phyloP scores from a whole-genome alignment of 1,139 yeast genomes.

The Saccharomyces hybrid region DNA sequence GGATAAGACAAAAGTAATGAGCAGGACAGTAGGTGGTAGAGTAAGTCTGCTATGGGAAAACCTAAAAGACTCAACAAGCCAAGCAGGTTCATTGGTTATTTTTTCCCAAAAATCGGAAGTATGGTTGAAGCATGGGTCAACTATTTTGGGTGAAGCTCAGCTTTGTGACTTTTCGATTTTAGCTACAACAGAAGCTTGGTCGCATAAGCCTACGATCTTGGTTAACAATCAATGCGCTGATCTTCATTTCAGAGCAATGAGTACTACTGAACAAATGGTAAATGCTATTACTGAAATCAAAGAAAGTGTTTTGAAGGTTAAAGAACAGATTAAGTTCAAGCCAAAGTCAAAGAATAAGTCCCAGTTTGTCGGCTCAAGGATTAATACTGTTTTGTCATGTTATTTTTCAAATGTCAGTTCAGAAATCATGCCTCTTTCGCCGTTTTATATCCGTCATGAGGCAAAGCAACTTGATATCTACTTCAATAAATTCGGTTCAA shows the following conservation, averaged over 20 bases:
- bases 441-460: slow-evolving; percentile 20
- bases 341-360: neutral
- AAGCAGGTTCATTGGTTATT: slow-evolving; percentile 20
- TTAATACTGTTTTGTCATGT: slow-evolving; percentile 13
- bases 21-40: slow-evolving; percentile 28
- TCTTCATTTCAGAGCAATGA: slow-evolving; percentile 19
- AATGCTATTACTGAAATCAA: slow-evolving; percentile 14
- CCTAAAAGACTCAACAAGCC: slow-evolving; percentile 17
- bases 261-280: slow-evolving; percentile 17
- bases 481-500: slow-evolving; percentile 14
- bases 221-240: slow-evolving; percentile 16
- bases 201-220: slow-evolving; percentile 14
- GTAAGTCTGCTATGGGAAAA: slow-evolving; percentile 19
- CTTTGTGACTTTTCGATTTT: slow-evolving; percentile 16
- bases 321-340: slow-evolving; percentile 7
- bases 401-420: slow-evolving; percentile 20
- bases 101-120: slow-evolving; percentile 19
- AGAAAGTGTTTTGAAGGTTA: slow-evolving; percentile 8
- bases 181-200: slow-evolving; percentile 17
- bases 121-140: slow-evolving; percentile 15
- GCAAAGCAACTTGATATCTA: slow-evolving; percentile 18
- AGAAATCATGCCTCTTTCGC: slow-evolving; percentile 24
- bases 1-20: slow-evolving; percentile 25
- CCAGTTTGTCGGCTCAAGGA: neutral
- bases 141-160: slow-evolving; percentile 17